Base-by-base conservation (phyloP, 345 rosid species). In the Eucalyptus albens region DNA sequence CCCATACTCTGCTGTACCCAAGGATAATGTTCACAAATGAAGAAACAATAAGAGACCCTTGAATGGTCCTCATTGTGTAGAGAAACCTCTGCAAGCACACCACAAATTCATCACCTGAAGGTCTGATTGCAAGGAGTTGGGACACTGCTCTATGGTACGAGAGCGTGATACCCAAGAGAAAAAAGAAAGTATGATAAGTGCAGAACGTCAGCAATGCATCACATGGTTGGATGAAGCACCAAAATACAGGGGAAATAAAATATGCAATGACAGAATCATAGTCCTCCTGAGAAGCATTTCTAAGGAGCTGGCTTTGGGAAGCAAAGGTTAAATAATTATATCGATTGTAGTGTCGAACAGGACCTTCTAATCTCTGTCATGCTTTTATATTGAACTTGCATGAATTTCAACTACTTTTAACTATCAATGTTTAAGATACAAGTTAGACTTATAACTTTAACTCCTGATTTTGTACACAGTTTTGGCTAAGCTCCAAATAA, bases 11-110 rank as follows among this genome's bases (percentile, higher is more conserved):
- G 91, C 99, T 89, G 88, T 92, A 98, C 42, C 99, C 99, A 69
- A 97, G 92, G 87, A 96, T 90, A 72, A 98, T 96, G 94, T 96
- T 97, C 91, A 96, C 53, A 83, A 98, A 96, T 8, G 99, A 96
- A 80, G 97, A 95, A 92, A 98, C 95, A 89, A 98, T 98, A 24
- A 98, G 86, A 9, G 99, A 96, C 89, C 99, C 99, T 91, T 98
- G 99, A 90, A 98, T 93, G 29, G 98, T 96, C 93, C 99, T 96
- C 59, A 98, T 97, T 15, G 93, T 93, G 90, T 91, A 94, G 55
- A 89, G 90, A 91, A 98, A 98, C 91, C 97, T 94, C 99, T 98
- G 95, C 93, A 93, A 90, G 44, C 86, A 91, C 86, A 86, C 11
- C 88, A 50, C 50, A 86, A 87, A 87, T 29, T 62, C 11, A 65